Evolutionary conservation across 768 basidiomycete genomes (phyloP).

Genomic region (Collybia mongolica): DNA sequence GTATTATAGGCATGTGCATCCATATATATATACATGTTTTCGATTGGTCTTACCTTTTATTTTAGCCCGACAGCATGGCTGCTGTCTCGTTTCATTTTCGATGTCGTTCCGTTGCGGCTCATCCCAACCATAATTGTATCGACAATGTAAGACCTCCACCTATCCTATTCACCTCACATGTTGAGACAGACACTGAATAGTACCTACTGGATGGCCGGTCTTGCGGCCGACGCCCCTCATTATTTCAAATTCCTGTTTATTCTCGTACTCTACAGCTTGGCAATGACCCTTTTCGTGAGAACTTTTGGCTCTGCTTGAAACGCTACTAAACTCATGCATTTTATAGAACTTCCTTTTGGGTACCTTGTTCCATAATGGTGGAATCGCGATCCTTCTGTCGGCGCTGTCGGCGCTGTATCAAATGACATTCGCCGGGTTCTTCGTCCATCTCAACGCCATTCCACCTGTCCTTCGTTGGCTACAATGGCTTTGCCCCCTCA

Average conservation of each 20-base stretch:
- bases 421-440: constrained; percentile 91
- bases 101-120: constrained; percentile 85
- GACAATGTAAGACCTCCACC: constrained; percentile 58
- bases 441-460: constrained; percentile 82
- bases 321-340: neutral
- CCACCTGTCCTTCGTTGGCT: constrained; percentile 93
- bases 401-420: constrained; percentile 75
- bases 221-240: constrained; percentile 70
- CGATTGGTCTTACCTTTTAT: neutral
- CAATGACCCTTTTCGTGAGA: constrained; percentile 84
- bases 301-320: neutral
- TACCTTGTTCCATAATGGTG: constrained; percentile 78
- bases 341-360: constrained; percentile 87
- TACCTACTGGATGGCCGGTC: constrained; percentile 96
- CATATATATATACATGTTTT: neutral
- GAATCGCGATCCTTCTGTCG: constrained; percentile 87
- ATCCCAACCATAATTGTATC: constrained; percentile 87
- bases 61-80: constrained; percentile 87
- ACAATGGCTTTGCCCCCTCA: constrained; percentile 86
- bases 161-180: neutral
- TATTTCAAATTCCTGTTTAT: constrained; percentile 97
- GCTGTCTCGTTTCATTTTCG: constrained; percentile 83
- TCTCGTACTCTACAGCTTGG: constrained; percentile 79
- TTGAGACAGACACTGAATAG: constrained; percentile 30
- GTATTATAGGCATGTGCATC: constrained; percentile 70